Evolutionary conservation across 2,329 filamentous ascomycete genomes (phyloP), one percentile per base, ranked within the genome.

Genomic region (Pyrenophora tritici-repentis): DNA sequence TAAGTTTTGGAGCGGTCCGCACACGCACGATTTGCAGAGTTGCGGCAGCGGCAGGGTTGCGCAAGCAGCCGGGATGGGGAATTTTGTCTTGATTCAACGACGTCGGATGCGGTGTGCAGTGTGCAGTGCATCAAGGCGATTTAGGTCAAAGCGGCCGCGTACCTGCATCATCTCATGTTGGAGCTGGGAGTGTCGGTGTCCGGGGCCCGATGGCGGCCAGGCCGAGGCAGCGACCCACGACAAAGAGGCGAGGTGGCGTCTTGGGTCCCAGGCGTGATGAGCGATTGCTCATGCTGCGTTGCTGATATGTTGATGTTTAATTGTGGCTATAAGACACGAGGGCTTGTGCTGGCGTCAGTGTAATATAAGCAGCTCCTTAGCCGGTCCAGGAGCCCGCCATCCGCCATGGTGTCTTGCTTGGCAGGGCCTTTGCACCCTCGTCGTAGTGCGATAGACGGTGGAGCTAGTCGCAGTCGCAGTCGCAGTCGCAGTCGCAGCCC

Each of bases 141-240:
- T 3, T 3, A 20, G 18, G 18, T 20, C 26, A 42, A 52, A 18
- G 32, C 43, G 56, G 53, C 43, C 49, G 55, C 46, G 60, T 65
- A 60, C 60, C 58, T 65, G 62, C 60, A 53, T 55, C 16, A 49
- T 46, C 41, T 29, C 29, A 47, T 49, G 43, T 33, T 20, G 26
- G 34, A 35, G 41, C n/a, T n/a, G 20, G 22, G 37, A 36, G 24
- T 38, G 42, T 40, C n/a, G 33, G 24, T 38, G 18, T 26, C 37
- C 8, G 26, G 36, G 41, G 37, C 18, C 29, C 36, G 40, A 45
- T 45, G 43, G 38, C 53, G 46, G 38, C 32, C 35, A 37, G 42
- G 42, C 20, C 20, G 36, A 40, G 29, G 41, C 43, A 46, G 29
- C 41, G 41, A 29, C 34, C 34, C 26, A 39, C 18, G 18, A 20